These are phyloP conservation scores for Crithidia expoeki DNA, from an alignment of 208 protist genomes.

Conservation along the genomic window DNA sequence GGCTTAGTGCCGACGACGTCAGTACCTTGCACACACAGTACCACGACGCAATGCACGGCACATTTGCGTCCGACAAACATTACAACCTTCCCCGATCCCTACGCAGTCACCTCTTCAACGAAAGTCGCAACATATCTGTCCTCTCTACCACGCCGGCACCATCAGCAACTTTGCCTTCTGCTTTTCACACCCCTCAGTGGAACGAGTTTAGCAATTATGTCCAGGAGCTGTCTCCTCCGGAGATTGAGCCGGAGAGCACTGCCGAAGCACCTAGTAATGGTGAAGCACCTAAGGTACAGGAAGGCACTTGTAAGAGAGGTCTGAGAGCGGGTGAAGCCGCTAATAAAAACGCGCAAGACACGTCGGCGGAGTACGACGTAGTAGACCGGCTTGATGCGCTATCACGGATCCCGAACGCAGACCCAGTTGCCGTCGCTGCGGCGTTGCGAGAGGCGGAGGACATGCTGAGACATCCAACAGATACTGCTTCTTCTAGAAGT, in stretches of 20 bases:
- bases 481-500: neutral
- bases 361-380: slow-evolving; percentile 1
- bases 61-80: slow-evolving; percentile 29
- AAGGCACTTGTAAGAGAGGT: neutral
- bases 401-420: slow-evolving; percentile 17
- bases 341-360: neutral
- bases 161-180: neutral
- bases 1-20: slow-evolving; percentile 22
- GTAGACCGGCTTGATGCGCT: slow-evolving; percentile 25
- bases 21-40: slow-evolving; percentile 52
- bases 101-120: neutral
- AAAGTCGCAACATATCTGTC: neutral
- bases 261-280: neutral
- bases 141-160: neutral
- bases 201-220: slow-evolving; percentile 29
- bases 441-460: slow-evolving; percentile 29
- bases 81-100: slow-evolving; percentile 20
- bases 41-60: slow-evolving; percentile 45
- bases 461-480: neutral
- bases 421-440: slow-evolving; percentile 12
- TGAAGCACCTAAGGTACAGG: neutral
- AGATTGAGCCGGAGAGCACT: neutral
- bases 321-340: neutral
- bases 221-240: slow-evolving; percentile 14
- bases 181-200: slow-evolving; percentile 30